Evolutionary conservation across 257 asterid genomes (phyloP), one percentile per base, ranked within the genome.

Genomic region (Orobanche coerulescens): DNA sequence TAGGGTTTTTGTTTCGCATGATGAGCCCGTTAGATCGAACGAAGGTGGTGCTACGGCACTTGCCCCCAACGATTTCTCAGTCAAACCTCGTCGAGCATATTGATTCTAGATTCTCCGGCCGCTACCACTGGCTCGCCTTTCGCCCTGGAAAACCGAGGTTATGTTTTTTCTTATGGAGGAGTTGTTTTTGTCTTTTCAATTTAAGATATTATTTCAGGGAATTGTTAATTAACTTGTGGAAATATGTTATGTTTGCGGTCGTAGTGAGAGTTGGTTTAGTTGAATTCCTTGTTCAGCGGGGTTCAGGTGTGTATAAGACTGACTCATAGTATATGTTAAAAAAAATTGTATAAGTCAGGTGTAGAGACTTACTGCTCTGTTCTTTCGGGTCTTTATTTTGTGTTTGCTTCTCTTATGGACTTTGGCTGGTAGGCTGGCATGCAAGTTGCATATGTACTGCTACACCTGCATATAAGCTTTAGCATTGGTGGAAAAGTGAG

Each of bases 41-140:
- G 24, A 88, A 85, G 82, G 90, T 81, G 71, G 95, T 88, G 84
- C 70, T 88, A 57, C 84, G 96, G 77, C 95, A 81, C 88, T 80
- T 85, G 83, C 96, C 95, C 71, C 90, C 96, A 42, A 66, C 86
- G 57, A 80, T 88, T 79, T 67, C 95, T 51, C 79, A 78, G 82
- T 83, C 86, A 3, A 74, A 78, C 80, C 79, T 88, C 30, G 55
- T 72, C 71, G 95, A 88, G 55, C 90, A 81, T 53, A 69, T 85
- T 54, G 88, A 83, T 74, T 70, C 95, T 56, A 80, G 85, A 67
- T 88, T 88, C 67, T 58, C 81, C 14, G 93, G 88, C 49, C 90
- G 90, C 26, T 88, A 81, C 67, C 73, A 64, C 65, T 83, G 90
- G 86, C 46, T 80, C 42, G 65, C 77, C 6, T 88, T 83, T 65